Evolutionary conservation across 495 filamentous ascomycete species (phyloP).

Genomic region (Penicillium crystallinum): DNA sequence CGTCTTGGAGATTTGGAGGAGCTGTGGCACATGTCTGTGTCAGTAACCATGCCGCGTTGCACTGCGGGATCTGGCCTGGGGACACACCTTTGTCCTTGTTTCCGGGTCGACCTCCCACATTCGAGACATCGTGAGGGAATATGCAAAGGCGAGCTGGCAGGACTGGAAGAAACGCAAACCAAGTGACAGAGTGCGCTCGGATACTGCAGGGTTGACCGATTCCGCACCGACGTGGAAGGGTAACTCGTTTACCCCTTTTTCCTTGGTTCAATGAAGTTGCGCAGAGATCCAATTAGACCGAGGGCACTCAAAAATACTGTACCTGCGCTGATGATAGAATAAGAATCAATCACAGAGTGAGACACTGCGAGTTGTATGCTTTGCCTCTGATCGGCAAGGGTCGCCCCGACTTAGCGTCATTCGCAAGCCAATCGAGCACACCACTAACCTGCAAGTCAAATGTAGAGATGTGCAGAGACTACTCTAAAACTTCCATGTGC

Average conservation of each 20-base stretch:
- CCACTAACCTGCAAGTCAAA: neutral
- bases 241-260: neutral
- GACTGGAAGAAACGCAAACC: neutral
- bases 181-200: conserved; percentile 1
- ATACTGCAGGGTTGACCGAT: neutral
- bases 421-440: neutral
- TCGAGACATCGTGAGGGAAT: conserved; percentile 41
- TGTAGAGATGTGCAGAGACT: neutral
- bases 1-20: conserved; percentile 81
- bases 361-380: conserved; percentile 6
- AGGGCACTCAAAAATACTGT: neutral
- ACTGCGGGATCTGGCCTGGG: neutral
- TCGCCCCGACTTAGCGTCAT: conserved; percentile 21
- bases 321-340: neutral
- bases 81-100: conserved; percentile 78
- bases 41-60: conserved; percentile 2
- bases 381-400: conserved; percentile 26
- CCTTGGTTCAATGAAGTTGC: neutral
- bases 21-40: conserved; percentile 42
- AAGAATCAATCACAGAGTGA: conserved; percentile 9
- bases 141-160: conserved; percentile 1
- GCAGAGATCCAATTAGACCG: too few species aligned
- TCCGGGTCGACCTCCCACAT: conserved; percentile 99
- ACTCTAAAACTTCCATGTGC: neutral
- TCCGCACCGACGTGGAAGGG: neutral